Conservation (phyloP, 176 grass and related monocot species). For the Dactylis glomerata region DNA sequence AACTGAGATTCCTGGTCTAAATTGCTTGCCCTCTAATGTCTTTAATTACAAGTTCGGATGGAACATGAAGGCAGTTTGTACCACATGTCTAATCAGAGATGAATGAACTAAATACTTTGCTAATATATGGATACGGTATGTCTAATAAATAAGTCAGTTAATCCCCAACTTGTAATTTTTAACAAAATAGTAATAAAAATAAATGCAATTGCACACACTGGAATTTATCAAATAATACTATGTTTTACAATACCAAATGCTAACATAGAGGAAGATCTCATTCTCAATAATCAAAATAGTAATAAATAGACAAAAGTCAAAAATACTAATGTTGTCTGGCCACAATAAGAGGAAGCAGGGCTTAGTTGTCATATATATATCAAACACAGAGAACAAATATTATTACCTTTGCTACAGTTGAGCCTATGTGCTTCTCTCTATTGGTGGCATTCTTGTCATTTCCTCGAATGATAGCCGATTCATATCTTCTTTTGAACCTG, state of each 20-base stretch:
- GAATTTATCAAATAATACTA: background rate
- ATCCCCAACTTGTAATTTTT: background rate
- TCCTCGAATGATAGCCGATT: constrained; percentile 74
- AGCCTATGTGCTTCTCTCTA: constrained; percentile 77
- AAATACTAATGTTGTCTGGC: background rate
- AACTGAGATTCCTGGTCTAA: constrained; percentile 20
- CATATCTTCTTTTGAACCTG: constrained; percentile 83
- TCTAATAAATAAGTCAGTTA: background rate
- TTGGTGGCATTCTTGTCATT: constrained; percentile 93
- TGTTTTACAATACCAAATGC: background rate
- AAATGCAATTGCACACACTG: background rate
- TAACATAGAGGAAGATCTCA: constrained; percentile 1
- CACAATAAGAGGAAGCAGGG: constrained; percentile 17
- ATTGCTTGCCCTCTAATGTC: background rate
- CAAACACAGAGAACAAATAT: background rate
- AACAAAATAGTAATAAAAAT: background rate
- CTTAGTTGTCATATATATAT: background rate
- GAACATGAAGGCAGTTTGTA: background rate
- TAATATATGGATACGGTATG: background rate
- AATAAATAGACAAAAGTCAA: background rate
- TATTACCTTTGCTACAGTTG: constrained; percentile 75
- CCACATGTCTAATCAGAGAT: constrained; percentile 2
- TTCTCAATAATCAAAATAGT: background rate
- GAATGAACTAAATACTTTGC: background rate
- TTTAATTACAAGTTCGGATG: background rate